These are phyloP conservation scores for Rubroshorea leprosula DNA, from an alignment of 345 rosid species.

Conservation along the genomic window DNA sequence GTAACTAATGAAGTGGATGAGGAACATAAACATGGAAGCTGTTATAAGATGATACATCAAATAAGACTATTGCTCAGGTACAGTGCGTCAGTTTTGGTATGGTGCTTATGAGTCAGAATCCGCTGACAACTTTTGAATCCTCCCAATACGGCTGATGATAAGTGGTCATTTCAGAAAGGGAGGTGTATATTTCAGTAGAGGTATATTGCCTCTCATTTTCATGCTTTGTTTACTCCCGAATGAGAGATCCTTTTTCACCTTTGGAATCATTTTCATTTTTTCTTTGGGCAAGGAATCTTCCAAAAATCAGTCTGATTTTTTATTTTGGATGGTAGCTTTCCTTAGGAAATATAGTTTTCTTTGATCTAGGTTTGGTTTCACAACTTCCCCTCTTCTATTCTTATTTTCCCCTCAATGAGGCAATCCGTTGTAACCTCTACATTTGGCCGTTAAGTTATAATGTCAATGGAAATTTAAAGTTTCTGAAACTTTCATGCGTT, in stretches of 20 bases:
- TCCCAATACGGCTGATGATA: too few relatives aligned
- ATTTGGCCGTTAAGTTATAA: too few relatives aligned
- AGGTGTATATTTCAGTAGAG: background rate
- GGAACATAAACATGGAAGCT: constrained; percentile 27
- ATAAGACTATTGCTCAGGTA: constrained; percentile 24
- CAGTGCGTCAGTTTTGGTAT: constrained; percentile 14
- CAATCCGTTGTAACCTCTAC: too few relatives aligned
- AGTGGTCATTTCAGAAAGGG: too few relatives aligned
- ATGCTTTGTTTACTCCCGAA: background rate
- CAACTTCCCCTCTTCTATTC: background rate
- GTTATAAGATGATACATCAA: constrained; percentile 26
- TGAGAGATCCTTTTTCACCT: background rate
- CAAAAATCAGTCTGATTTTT: background rate
- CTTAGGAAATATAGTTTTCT: background rate
- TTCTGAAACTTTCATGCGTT: too few relatives aligned
- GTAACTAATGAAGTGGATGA: constrained; percentile 26
- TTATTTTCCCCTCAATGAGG: too few relatives aligned
- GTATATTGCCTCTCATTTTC: too few relatives aligned
- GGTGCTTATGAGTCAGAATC: constrained; percentile 18
- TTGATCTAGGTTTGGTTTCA: background rate
- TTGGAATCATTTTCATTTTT: background rate
- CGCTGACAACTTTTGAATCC: constrained; percentile 18
- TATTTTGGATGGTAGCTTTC: background rate
- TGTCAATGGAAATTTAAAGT: too few relatives aligned
- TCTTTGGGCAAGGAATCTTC: constrained; percentile 6